Base-by-base conservation (phyloP, 495 filamentous ascomycete species). In the Terfezia claveryi region DNA sequence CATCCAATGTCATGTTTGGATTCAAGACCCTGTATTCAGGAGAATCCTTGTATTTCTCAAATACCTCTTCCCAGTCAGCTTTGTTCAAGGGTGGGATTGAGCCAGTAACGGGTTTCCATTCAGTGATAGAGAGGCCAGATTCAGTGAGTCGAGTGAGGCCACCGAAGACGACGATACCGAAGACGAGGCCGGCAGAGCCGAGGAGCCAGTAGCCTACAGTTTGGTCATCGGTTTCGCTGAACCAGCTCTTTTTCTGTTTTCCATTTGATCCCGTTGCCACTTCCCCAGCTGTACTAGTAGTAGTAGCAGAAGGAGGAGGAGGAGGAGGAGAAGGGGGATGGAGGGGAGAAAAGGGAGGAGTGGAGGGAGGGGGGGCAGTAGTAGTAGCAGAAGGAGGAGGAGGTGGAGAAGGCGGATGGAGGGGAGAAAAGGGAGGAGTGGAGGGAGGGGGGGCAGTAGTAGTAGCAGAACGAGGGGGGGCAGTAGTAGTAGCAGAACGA, bases 101-200 rank as follows among this genome's bases (percentile, higher is more conserved):
- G 58, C 91, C 91, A 6, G 91, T 96, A 41, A 96, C 87, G 58
- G 91, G 91, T 59, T 80, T 85, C 91, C 91, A 98, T 87, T 98
- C 92, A 53, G 91, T 98, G 64, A 98, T 98, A 69, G 87, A 94
- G 58, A 98, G 77, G 50, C 88, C 94, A 49, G 91, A 98, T 70
- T 98, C 91, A 8, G 91, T 98, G 52, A 98, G 71, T 53, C 91
- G 73, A 27, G 91, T 98, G 54, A 98, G 72, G 2, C 91, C 91
- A 37, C 91, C 91, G 65, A 93, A 94, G 9, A 98, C 77, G 17
- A 96, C 92, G 61, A 98, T 88, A 57, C 91, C 91, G 69, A 98
- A 96, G 27, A 95, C 88, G 66, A 83, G 85, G 20, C 76, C 83
- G 0, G 91, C 88, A 61, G 87, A 94, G 54, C 80, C 89, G 52